Evolutionary conservation across 805 yeast genomes (phyloP).

Genomic region (Kodamaea lidongshanica): DNA sequence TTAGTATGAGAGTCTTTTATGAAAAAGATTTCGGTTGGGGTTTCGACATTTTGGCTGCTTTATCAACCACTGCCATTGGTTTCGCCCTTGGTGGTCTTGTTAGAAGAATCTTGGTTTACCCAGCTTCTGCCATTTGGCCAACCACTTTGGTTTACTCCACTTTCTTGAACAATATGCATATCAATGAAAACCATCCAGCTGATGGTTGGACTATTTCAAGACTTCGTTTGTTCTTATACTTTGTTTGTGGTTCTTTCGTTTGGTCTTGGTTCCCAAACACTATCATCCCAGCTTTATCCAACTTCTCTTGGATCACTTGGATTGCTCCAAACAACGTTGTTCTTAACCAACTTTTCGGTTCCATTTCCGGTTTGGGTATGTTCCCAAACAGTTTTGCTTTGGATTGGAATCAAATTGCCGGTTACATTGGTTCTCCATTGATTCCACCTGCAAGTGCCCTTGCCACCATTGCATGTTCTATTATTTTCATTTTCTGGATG

Average conservation of each 20-base stretch:
- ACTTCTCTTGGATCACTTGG: conserved; percentile 64
- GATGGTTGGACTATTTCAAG: conserved; percentile 55
- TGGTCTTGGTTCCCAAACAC: conserved; percentile 50
- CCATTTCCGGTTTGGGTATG: conserved; percentile 21
- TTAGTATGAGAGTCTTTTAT: conserved; percentile 47
- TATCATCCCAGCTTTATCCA: conserved; percentile 51
- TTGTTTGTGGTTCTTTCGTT: conserved; percentile 13
- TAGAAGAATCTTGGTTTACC: conserved; percentile 52
- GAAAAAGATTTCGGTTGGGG: conserved; percentile 44
- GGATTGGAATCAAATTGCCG: conserved; percentile 24
- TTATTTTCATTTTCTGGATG: conserved; percentile 13
- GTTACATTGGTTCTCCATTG: conserved; percentile 15
- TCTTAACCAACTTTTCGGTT: conserved; percentile 25
- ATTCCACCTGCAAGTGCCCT: conserved; percentile 15
- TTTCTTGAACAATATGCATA: conserved; percentile 47
- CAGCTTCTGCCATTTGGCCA: conserved; percentile 68
- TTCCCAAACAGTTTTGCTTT: conserved; percentile 22
- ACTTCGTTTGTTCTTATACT: conserved; percentile 11
- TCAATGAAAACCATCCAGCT: conserved; percentile 44
- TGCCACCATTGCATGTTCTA: conserved; percentile 15
- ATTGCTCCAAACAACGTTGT: conserved; percentile 52
- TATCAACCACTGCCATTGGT: conserved; percentile 59
- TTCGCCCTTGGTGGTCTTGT: conserved; percentile 61
- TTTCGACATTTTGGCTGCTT: conserved; percentile 44
- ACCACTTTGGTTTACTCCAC: conserved; percentile 53